A percentile compares a stretch with the other conserved stretches of the same genome.
phyloP scores from a whole-genome alignment of 148 eudicot species.

The Silene uniflora region DNA sequence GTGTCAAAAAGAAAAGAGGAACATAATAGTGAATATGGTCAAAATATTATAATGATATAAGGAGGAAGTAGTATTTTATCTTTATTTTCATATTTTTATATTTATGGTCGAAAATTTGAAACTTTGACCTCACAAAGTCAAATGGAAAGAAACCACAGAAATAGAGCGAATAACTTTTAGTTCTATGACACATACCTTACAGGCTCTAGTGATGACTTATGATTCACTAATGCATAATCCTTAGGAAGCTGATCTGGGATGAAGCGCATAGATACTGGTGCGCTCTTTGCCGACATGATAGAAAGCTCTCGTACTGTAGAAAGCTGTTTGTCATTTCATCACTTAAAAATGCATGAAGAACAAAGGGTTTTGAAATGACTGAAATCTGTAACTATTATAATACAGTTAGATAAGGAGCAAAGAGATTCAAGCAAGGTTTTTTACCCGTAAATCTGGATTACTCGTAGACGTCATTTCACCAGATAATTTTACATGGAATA shows the following conservation, averaged over 20 bases:
- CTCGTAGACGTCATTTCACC: conserved; percentile 88
- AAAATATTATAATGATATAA: no score
- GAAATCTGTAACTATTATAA: conserved; percentile 12
- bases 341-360: conserved; percentile 83
- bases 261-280: conserved; percentile 90
- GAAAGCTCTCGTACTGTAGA: conserved; percentile 99
- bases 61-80: background rate
- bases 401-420: background rate
- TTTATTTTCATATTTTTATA: no score
- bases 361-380: conserved; percentile 23
- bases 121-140: background rate
- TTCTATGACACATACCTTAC: conserved; percentile 45
- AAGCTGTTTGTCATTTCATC: conserved; percentile 99
- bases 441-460: conserved; percentile 76
- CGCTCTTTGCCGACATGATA: conserved; percentile 96
- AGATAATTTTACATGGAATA: conserved; percentile 71
- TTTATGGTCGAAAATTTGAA: no score
- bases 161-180: background rate
- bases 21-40: no score
- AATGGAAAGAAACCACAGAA: background rate
- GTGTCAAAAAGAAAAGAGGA: no score
- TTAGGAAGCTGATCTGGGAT: conserved; percentile 80
- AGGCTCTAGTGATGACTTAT: conserved; percentile 59
- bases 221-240: conserved; percentile 34
- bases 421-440: conserved; percentile 15